Base-by-base conservation (phyloP, 2,329 filamentous ascomycete genomes). In the Aspergillus piperis region DNA sequence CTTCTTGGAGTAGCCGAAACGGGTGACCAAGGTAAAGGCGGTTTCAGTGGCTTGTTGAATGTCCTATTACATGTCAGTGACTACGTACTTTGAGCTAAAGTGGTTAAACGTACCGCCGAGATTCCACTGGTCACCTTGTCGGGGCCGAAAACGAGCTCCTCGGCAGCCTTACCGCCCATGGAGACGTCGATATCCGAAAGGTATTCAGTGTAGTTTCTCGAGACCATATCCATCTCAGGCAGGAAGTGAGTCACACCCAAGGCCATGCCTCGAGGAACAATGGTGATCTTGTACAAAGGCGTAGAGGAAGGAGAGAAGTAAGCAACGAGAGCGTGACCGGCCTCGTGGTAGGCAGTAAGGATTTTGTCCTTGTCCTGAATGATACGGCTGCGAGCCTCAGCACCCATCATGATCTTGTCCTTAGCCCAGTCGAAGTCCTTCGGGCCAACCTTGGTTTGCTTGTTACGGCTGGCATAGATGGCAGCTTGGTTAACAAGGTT, bases 401-500 rank as follows among this genome's bases (percentile, higher is more conserved):
- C 91, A 39, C 95, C 95, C 92, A 99, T 96, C 75, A 96, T 89
- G 57, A 99, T 91, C 79, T 95, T 95, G 81, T 99, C 95, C 78
- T 96, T 98, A 59, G 95, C 95, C 93, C 94, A 99, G 68, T 97
- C 93, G 65, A 98, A 88, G 72, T 98, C 92, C 36, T 84, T 78
- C 76, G 92, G 89, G 11, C 85, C 84, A 56, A 99, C 91, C 49
- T 88, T 84, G 61, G 82, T 82, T 41, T 90, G 85, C 78, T 93
- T 95, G 67, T 90, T 85, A 75, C 95, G 92, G 71, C 92, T 96
- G n/a, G 95, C 95, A 71, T 90, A 91, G 47, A 99, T 89, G 21
- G 95, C 95, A 32, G 95, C 95, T 74, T 97, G 91, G 77, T 99
- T 99, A 72, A 96, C 90, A 68, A 99, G 87, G 74, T 97, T 99